Evolutionary conservation across 179 eudicot species (phyloP).

Genomic region (Spinacia oleracea): DNA sequence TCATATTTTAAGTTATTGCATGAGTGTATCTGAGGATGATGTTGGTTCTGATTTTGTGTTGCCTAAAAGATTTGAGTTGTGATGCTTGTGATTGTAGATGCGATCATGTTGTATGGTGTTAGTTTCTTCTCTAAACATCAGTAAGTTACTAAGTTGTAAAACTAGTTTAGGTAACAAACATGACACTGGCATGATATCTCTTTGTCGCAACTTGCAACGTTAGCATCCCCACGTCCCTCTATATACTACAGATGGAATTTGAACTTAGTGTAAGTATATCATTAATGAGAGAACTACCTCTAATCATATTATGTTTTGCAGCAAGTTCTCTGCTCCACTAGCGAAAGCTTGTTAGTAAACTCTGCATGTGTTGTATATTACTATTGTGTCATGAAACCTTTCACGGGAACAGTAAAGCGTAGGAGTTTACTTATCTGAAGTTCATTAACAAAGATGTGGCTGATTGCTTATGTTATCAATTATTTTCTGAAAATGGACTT

Average conservation of each 20-base stretch:
- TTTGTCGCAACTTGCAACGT: neutral
- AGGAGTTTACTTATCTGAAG: neutral
- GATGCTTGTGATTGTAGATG: neutral
- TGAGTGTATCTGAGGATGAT: neutral
- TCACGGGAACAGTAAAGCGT: neutral
- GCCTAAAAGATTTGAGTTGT: neutral
- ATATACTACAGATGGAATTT: neutral
- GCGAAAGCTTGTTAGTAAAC: neutral
- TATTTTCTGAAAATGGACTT: neutral
- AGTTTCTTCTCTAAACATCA: neutral
- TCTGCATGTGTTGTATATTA: constrained; percentile 2
- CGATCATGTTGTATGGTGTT: neutral
- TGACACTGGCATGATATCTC: neutral
- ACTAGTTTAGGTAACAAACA: neutral
- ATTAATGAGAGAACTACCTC: neutral
- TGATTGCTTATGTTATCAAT: neutral
- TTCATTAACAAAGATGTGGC: neutral
- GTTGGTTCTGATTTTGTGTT: neutral
- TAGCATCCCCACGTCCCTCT: neutral
- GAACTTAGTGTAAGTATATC: neutral
- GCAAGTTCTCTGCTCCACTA: neutral
- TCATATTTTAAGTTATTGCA: neutral
- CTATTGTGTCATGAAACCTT: neutral
- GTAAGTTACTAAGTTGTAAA: neutral
- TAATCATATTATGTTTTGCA: neutral